A percentile compares a stretch with the other conserved stretches of the same genome.
Conservation (phyloP, 768 basidiomycete genomes). For the Lactarius trivialis region DNA sequence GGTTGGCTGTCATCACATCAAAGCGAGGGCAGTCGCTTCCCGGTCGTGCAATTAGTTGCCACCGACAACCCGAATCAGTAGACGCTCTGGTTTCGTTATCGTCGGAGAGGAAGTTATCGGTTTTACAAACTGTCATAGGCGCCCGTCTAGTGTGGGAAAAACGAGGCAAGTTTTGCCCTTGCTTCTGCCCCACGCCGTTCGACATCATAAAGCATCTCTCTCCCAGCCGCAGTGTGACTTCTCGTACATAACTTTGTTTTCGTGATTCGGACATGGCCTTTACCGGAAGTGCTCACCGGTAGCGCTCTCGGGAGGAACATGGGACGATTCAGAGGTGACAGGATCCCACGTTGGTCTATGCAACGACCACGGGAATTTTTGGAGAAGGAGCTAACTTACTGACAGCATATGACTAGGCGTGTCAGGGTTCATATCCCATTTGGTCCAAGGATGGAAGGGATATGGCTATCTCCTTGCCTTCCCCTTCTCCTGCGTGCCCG, state of each 20-base stretch:
- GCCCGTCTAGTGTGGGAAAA: constrained; percentile 8
- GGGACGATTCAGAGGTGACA: constrained; percentile 1
- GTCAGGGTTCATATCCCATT: neutral
- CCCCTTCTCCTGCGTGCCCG: neutral
- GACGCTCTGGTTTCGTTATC: constrained; percentile 10
- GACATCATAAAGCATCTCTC: neutral
- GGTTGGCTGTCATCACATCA: constrained; percentile 8
- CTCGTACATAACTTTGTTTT: neutral
- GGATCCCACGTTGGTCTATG: constrained; percentile 1
- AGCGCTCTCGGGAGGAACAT: constrained; percentile 6
- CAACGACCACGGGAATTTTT: constrained; percentile 8
- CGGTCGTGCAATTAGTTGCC: constrained; percentile 10
- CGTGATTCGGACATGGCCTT: neutral
- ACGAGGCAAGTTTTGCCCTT: neutral
- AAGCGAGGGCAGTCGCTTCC: constrained; percentile 6
- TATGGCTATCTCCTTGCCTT: neutral
- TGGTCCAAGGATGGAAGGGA: constrained; percentile 1
- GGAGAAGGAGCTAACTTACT: neutral
- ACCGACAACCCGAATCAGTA: constrained; percentile 2
- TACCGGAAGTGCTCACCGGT: neutral
- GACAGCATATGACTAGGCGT: constrained; percentile 2
- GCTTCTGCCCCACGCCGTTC: neutral
- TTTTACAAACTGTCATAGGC: constrained; percentile 1
- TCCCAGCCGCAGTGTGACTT: neutral
- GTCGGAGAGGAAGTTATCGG: neutral